Conservation (phyloP, 805 yeast genomes). For the Wickerhamomyces mucosus region DNA sequence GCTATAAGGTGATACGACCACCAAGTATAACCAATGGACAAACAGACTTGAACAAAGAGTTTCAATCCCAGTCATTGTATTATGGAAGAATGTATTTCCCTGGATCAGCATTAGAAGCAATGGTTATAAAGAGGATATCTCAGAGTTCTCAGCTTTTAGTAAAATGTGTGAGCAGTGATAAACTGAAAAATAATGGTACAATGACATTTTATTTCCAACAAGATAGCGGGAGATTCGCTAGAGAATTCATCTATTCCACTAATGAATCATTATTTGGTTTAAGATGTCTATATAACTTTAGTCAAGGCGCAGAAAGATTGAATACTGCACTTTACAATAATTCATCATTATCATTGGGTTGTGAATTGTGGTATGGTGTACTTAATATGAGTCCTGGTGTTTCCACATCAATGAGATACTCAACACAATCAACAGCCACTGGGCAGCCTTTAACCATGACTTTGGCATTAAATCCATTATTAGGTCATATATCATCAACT, state of each 20-base stretch:
- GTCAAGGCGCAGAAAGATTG: conserved; percentile 26
- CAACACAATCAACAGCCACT: conserved; percentile 76
- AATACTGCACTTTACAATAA: conserved; percentile 41
- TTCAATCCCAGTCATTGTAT: conserved; percentile 34
- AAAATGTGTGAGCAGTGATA: conserved; percentile 66
- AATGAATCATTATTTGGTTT: conserved; percentile 79
- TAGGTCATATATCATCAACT: conserved; percentile 83
- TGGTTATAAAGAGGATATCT: conserved; percentile 60
- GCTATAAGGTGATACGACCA: conserved; percentile 54
- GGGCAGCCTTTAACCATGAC: conserved; percentile 89
- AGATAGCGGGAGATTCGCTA: conserved; percentile 50
- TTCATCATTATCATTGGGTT: conserved; percentile 66
- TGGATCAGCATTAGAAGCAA: conserved; percentile 77
- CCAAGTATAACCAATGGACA: conserved; percentile 3
- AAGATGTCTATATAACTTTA: conserved; percentile 63
- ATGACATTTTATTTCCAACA: conserved; percentile 66
- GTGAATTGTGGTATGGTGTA: conserved; percentile 85
- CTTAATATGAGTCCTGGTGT: conserved; percentile 81
- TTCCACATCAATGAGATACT: conserved; percentile 75
- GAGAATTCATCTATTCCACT: conserved; percentile 73
- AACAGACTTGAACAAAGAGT: background rate
- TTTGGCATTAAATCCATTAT: conserved; percentile 74
- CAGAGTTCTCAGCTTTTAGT: conserved; percentile 53
- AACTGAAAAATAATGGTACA: conserved; percentile 41
- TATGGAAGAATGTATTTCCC: conserved; percentile 90